Percentiles rank a stretch among this genome's conserved stretches.
phyloP scores from a whole-genome alignment of 1,139 yeast species.

The Spathaspora sp. region DNA sequence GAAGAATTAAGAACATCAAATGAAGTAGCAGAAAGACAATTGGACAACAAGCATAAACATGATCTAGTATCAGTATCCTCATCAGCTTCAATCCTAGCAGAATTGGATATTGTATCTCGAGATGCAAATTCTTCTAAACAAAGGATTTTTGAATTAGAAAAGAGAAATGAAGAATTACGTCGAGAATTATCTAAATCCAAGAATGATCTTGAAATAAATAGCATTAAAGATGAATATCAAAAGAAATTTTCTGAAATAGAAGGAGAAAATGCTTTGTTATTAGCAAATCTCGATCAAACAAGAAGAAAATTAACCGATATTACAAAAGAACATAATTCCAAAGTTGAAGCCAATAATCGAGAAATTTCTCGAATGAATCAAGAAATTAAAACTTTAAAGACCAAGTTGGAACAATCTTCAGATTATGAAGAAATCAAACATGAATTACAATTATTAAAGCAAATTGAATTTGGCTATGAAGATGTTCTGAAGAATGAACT shows the following conservation, averaged over 20 bases:
- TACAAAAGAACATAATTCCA: slow-evolving; percentile 33
- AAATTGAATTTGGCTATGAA: slow-evolving; percentile 67
- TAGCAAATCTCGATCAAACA: slow-evolving; percentile 62
- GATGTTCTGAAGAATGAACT: slow-evolving; percentile 17
- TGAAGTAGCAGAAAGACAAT: slow-evolving; percentile 52
- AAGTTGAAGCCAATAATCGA: slow-evolving; percentile 36
- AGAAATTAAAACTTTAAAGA: slow-evolving; percentile 53
- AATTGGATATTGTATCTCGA: slow-evolving; percentile 64
- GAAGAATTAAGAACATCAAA: slow-evolving; percentile 56
- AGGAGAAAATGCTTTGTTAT: slow-evolving; percentile 62
- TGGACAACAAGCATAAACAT: slow-evolving; percentile 28
- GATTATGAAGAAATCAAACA: slow-evolving; percentile 80
- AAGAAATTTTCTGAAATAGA: slow-evolving; percentile 56
- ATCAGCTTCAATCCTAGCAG: slow-evolving; percentile 39
- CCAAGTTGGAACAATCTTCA: slow-evolving; percentile 42
- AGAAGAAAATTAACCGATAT: slow-evolving; percentile 32
- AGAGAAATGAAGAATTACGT: slow-evolving; percentile 72
- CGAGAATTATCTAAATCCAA: slow-evolving; percentile 58
- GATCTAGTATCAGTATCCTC: slow-evolving; percentile 14
- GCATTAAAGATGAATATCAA: slow-evolving; percentile 32
- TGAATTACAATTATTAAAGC: slow-evolving; percentile 69
- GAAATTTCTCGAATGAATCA: slow-evolving; percentile 49
- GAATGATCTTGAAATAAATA: slow-evolving; percentile 39
- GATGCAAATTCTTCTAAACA: slow-evolving; percentile 75
- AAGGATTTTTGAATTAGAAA: slow-evolving; percentile 69